A percentile compares a stretch with the other conserved stretches of the same genome.
Evolutionary conservation across 345 rosid species (phyloP).

Genomic region (Moringa oleifera): DNA sequence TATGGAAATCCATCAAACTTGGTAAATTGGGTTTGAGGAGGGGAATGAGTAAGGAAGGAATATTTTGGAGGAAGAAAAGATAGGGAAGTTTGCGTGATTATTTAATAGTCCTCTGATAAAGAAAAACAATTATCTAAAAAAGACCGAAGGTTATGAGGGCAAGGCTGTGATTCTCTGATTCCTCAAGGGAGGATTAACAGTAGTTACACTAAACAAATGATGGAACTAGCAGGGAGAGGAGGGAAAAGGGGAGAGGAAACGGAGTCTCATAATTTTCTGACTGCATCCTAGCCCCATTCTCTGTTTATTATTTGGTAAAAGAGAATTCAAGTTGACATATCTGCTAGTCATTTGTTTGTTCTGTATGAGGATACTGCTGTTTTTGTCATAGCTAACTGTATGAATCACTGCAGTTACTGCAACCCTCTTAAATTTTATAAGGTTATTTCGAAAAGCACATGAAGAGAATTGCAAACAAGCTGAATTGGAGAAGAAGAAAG

Average conservation of each 20-base stretch:
- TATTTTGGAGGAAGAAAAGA: neutral
- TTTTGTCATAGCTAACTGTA: constrained; percentile 10
- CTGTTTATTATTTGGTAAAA: too few species aligned
- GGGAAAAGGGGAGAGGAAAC: too few species aligned
- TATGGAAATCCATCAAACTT: neutral
- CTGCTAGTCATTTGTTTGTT: neutral
- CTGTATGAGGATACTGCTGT: constrained; percentile 5
- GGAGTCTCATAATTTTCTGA: too few species aligned
- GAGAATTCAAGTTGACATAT: neutral
- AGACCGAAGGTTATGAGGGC: neutral
- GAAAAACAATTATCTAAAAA: too few species aligned
- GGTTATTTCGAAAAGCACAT: constrained; percentile 85
- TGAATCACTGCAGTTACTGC: constrained; percentile 61
- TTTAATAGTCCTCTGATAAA: too few species aligned
- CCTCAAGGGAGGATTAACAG: neutral
- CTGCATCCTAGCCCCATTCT: too few species aligned
- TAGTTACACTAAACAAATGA: too few species aligned
- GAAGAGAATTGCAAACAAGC: constrained; percentile 89
- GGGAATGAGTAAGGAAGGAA: neutral
- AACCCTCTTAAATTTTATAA: constrained; percentile 79
- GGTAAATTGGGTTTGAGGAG: too few species aligned
- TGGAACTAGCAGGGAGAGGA: too few species aligned
- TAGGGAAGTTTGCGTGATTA: neutral
- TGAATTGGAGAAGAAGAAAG: constrained; percentile 90
- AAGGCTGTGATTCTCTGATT: neutral